A percentile compares a stretch with the other conserved stretches of the same genome.
phyloP scores from a whole-genome alignment of 371 early-diverging fungal species.

The Actinomortierella wolfii region DNA sequence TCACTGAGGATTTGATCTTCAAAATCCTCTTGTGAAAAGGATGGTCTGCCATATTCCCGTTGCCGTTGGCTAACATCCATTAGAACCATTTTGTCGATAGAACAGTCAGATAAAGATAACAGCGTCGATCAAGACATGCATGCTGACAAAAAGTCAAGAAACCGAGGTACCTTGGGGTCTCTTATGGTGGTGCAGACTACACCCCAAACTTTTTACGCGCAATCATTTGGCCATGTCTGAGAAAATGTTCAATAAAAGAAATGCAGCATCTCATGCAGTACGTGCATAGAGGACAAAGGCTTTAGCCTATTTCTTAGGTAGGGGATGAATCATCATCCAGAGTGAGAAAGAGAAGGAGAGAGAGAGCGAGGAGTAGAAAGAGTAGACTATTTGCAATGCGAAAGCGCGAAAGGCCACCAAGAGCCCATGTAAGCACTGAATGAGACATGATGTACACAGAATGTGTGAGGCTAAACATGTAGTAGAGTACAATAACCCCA shows the following conservation, averaged over 20 bases:
- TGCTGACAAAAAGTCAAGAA: no score
- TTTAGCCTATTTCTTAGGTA: not conserved
- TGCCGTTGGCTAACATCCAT: no score
- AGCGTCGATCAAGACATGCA: no score
- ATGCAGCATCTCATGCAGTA: no score
- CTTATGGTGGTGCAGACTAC: not conserved
- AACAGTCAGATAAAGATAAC: no score
- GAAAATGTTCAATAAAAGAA: not conserved
- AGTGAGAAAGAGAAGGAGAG: conserved; percentile 25
- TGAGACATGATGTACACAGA: not conserved
- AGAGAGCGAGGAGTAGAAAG: conserved; percentile 21
- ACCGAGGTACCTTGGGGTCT: not conserved
- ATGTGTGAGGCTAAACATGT: not conserved
- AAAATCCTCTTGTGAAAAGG: no score
- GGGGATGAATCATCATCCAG: conserved; percentile 12
- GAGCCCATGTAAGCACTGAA: not conserved
- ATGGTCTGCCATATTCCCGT: no score
- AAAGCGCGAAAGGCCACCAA: conserved; percentile 3
- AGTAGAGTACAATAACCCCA: not conserved
- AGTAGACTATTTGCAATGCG: conserved; percentile 27
- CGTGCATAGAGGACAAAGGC: not conserved
- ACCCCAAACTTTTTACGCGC: no score
- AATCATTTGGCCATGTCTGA: no score
- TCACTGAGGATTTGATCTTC: no score
- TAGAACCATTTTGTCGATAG: no score